phyloP scores from a whole-genome alignment of 2,329 filamentous ascomycete genomes.

The Tolypocladium cylindrosporum region DNA sequence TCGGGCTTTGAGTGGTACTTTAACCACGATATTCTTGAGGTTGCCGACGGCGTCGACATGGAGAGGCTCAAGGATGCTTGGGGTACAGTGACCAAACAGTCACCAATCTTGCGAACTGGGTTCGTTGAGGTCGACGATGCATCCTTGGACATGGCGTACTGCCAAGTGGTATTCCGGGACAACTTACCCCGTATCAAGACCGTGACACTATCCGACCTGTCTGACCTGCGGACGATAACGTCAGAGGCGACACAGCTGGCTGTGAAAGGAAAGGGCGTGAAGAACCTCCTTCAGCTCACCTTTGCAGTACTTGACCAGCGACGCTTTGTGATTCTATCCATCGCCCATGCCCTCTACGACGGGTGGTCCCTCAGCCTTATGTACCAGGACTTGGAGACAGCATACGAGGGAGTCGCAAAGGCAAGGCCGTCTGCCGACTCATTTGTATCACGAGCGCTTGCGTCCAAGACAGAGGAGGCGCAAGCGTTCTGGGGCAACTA shows the following conservation, averaged over 20 bases:
- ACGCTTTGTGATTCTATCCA: conserved; percentile 51
- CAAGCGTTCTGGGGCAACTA: conserved; percentile 61
- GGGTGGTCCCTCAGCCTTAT: conserved; percentile 72
- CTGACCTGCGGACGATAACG: conserved; percentile 25
- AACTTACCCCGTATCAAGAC: conserved; percentile 10
- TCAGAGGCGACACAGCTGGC: conserved; percentile 27
- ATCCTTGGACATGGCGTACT: conserved; percentile 37
- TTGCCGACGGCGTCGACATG: conserved; percentile 46
- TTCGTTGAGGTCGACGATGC: conserved; percentile 60
- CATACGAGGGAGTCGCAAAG: conserved; percentile 41
- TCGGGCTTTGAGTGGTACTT: conserved; percentile 71
- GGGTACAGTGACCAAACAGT: conserved; percentile 43
- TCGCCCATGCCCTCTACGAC: conserved; percentile 83
- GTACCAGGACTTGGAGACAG: conserved; percentile 57
- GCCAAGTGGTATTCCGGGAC: conserved; percentile 33
- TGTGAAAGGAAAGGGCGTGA: conserved; percentile 19
- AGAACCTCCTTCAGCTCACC: conserved; percentile 38
- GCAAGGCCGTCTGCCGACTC: conserved; percentile 37
- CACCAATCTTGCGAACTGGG: conserved; percentile 65
- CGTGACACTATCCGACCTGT: conserved; percentile 13
- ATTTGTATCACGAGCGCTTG: conserved; percentile 31
- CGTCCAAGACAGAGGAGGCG: conserved; percentile 10
- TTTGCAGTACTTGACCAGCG: conserved; percentile 23
- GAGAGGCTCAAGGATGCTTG: conserved; percentile 51
- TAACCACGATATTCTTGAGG: conserved; percentile 67